Percentiles rank a stretch among this genome's conserved stretches.
phyloP scores from a whole-genome alignment of 352 stramenopile species.

The Phytophthora meadii region DNA sequence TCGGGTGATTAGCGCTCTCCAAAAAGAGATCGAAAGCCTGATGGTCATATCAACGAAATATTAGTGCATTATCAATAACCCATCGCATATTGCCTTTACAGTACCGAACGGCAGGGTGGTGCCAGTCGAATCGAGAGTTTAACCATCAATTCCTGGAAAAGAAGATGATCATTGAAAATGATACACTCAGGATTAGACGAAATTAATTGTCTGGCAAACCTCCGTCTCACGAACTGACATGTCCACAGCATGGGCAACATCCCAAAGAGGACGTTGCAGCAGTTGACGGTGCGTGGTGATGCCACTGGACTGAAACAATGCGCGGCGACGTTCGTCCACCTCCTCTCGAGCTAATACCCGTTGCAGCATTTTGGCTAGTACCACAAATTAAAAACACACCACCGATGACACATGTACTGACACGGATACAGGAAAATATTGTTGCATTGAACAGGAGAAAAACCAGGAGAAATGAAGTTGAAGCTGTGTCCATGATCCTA shows the following conservation, averaged over 20 bases:
- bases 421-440: constrained; percentile 1
- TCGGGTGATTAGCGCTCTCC: constrained; percentile 69
- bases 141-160: constrained; percentile 54
- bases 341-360: constrained; percentile 62
- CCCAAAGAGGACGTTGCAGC: constrained; percentile 59
- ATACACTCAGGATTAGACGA: neutral
- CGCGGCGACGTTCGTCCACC: constrained; percentile 52
- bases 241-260: constrained; percentile 70
- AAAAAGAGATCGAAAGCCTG: constrained; percentile 86
- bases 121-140: constrained; percentile 67
- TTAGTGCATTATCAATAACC: constrained; percentile 10
- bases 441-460: constrained; percentile 1
- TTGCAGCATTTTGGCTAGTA: constrained; percentile 55
- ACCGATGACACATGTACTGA: constrained; percentile 3
- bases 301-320: constrained; percentile 57
- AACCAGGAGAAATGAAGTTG: constrained; percentile 9
- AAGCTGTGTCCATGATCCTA: constrained; percentile 3
- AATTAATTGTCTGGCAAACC: constrained; percentile 34
- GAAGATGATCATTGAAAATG: constrained; percentile 8
- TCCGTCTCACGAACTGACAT: constrained; percentile 65
- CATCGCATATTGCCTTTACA: neutral
- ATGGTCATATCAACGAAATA: neutral
- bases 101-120: constrained; percentile 48
- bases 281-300: constrained; percentile 64
- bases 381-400: neutral